Percentiles rank a stretch among this genome's conserved stretches.
These are phyloP conservation scores for Suhomyces kunorum DNA, from an alignment of 1,139 yeast species.

Conservation along the genomic window DNA sequence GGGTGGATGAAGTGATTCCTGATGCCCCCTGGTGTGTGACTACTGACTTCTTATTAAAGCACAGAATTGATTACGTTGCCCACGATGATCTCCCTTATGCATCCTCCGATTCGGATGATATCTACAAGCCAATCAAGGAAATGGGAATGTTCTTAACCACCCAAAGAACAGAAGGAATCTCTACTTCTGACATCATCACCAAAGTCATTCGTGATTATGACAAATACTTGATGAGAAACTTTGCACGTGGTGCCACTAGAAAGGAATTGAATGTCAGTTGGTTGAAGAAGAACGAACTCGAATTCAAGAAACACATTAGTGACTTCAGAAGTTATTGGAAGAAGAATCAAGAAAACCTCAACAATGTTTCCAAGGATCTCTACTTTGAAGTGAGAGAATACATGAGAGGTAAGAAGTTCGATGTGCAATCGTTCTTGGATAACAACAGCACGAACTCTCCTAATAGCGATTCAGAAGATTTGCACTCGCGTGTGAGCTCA, in stretches of 20 bases:
- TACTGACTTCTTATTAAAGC: slow-evolving; percentile 72
- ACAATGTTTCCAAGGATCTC: slow-evolving; percentile 75
- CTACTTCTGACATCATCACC: slow-evolving; percentile 94
- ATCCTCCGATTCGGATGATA: slow-evolving; percentile 82
- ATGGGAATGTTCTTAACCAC: slow-evolving; percentile 90
- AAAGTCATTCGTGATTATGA: slow-evolving; percentile 94
- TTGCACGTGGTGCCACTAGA: slow-evolving; percentile 96
- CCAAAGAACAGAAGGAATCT: slow-evolving; percentile 94
- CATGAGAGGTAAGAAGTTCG: slow-evolving; percentile 56
- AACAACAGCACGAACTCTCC: slow-evolving; percentile 19
- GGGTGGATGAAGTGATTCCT: slow-evolving; percentile 97
- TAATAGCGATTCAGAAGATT: slow-evolving; percentile 35
- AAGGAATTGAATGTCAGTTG: slow-evolving; percentile 95
- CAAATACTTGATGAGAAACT: slow-evolving; percentile 93
- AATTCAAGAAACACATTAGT: slow-evolving; percentile 82
- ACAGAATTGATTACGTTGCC: slow-evolving; percentile 91
- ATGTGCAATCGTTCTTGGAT: slow-evolving; percentile 33
- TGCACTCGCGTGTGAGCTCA: slow-evolving; percentile 36
- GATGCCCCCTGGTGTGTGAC: slow-evolving; percentile 96
- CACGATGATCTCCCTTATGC: slow-evolving; percentile 97
- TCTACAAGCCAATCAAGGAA: slow-evolving; percentile 88
- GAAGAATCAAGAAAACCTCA: slow-evolving; percentile 67
- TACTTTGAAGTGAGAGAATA: slow-evolving; percentile 82
- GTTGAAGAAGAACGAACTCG: slow-evolving; percentile 95
- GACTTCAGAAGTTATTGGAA: slow-evolving; percentile 86